Conservation (phyloP, 2,329 filamentous ascomycete genomes). For the Ambrosiella xylebori region DNA sequence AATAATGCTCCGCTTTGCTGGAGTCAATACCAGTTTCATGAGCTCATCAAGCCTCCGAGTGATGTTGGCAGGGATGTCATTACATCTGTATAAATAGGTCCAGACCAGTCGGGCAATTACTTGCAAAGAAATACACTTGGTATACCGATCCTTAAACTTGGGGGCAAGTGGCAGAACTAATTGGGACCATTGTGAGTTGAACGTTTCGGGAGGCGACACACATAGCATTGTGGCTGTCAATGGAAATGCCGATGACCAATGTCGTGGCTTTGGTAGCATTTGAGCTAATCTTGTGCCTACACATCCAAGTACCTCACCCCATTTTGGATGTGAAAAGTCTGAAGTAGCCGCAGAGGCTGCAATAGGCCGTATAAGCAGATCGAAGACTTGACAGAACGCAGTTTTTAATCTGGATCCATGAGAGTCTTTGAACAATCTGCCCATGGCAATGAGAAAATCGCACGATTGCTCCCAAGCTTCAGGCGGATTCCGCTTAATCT, state of each 20-base stretch:
- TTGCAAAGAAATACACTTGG: conserved; percentile 65
- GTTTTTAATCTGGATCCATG: conserved; percentile 85
- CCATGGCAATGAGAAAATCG: conserved; percentile 69
- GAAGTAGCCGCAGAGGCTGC: conserved; percentile 60
- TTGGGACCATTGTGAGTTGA: conserved; percentile 73
- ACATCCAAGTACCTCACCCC: conserved; percentile 68
- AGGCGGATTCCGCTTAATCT: conserved; percentile 55
- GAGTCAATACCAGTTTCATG: conserved; percentile 64
- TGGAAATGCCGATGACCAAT: conserved; percentile 82
- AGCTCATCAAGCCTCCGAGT: conserved; percentile 79
- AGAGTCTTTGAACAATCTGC: conserved; percentile 64
- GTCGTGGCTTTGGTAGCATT: conserved; percentile 78
- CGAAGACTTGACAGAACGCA: conserved; percentile 82
- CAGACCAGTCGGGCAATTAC: conserved; percentile 81
- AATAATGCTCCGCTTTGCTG: conserved; percentile 61
- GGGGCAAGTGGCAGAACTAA: conserved; percentile 61
- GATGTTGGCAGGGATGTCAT: conserved; percentile 50
- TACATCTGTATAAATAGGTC: conserved; percentile 80
- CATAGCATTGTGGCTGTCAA: conserved; percentile 76
- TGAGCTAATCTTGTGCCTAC: conserved; percentile 64
- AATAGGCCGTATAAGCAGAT: conserved; percentile 71
- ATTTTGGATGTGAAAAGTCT: conserved; percentile 65
- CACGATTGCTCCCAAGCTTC: conserved; percentile 73
- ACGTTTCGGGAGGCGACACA: conserved; percentile 68
- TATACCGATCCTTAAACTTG: conserved; percentile 67